These are phyloP conservation scores for Phytophthora pinifolia DNA, from an alignment of 352 stramenopile species.

Conservation along the genomic window DNA sequence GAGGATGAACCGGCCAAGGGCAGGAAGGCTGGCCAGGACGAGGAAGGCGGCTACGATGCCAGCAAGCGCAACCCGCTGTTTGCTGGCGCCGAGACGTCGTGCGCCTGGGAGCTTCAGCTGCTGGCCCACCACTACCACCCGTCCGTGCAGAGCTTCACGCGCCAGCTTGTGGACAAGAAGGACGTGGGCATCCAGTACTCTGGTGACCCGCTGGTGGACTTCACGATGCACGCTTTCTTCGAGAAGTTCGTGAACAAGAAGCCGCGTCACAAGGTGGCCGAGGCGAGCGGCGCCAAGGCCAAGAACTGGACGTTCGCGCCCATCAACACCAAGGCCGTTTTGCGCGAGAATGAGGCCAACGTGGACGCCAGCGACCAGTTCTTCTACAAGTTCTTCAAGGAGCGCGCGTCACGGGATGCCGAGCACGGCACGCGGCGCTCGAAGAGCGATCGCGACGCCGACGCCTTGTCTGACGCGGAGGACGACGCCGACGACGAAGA, in stretches of 20 bases:
- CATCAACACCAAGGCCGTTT: conserved; percentile 71
- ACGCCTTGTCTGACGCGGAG: conserved; percentile 59
- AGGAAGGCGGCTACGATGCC: conserved; percentile 67
- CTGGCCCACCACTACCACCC: conserved; percentile 96
- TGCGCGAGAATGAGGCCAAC: conserved; percentile 55
- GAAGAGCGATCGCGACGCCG: conserved; percentile 46
- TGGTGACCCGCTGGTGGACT: conserved; percentile 97
- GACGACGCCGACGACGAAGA: conserved; percentile 74
- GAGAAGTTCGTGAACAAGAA: conserved; percentile 99
- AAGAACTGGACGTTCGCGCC: conserved; percentile 76
- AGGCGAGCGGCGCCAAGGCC: conserved; percentile 19
- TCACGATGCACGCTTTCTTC: conserved; percentile 96
- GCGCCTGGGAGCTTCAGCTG: conserved; percentile 93
- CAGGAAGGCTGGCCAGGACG: conserved; percentile 14
- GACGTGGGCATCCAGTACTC: conserved; percentile 87
- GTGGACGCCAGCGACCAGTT: conserved; percentile 88
- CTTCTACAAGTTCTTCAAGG: conserved; percentile 95
- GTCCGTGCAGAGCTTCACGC: conserved; percentile 93
- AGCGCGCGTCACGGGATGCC: conserved; percentile 62
- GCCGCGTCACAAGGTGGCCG: conserved; percentile 62
- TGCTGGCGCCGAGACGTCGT: conserved; percentile 64
- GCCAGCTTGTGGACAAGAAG: conserved; percentile 67
- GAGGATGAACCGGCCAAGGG: conserved; percentile 29
- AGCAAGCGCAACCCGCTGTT: conserved; percentile 89
- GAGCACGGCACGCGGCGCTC: conserved; percentile 26